These are phyloP conservation scores for Suhomyces atakaporum DNA, from an alignment of 1,139 yeast species.

Conservation along the genomic window DNA sequence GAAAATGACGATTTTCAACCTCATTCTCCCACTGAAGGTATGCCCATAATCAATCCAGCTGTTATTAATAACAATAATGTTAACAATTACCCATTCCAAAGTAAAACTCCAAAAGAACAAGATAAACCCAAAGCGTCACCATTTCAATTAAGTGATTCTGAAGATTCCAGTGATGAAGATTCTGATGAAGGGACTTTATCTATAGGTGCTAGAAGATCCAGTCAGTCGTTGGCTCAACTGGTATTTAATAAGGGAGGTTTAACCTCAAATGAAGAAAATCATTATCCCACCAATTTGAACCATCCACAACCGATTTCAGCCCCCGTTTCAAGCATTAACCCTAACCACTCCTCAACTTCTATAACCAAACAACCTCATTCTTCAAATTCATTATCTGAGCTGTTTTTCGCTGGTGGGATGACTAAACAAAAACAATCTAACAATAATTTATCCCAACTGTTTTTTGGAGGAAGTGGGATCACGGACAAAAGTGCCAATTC, in stretches of 20 bases:
- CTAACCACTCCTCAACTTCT: slow-evolving; percentile 38
- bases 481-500: slow-evolving; percentile 44
- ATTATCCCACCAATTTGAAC: slow-evolving; percentile 24
- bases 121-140: slow-evolving; percentile 9
- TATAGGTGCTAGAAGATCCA: slow-evolving; percentile 42
- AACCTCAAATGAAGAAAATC: slow-evolving; percentile 22
- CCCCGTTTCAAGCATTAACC: slow-evolving; percentile 34
- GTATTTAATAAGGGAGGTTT: slow-evolving; percentile 33
- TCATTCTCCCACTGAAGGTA: slow-evolving; percentile 5
- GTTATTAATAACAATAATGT: slow-evolving; percentile 19
- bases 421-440: slow-evolving; percentile 46
- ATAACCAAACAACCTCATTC: slow-evolving; percentile 45
- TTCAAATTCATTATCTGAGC: slow-evolving; percentile 40
- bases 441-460: slow-evolving; percentile 37
- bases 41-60: slow-evolving; percentile 29
- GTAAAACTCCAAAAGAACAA: not conserved
- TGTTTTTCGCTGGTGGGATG: slow-evolving; percentile 31
- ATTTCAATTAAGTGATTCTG: slow-evolving; percentile 16
- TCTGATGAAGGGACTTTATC: slow-evolving; percentile 40
- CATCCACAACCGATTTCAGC: slow-evolving; percentile 30
- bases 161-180: slow-evolving; percentile 21
- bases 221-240: slow-evolving; percentile 51
- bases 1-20: slow-evolving; percentile 23
- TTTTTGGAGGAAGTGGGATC: slow-evolving; percentile 32
- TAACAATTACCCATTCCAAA: slow-evolving; percentile 9